Evolutionary conservation across 2,329 filamentous ascomycete species (phyloP).

Genomic region (Cladosporium phlei): DNA sequence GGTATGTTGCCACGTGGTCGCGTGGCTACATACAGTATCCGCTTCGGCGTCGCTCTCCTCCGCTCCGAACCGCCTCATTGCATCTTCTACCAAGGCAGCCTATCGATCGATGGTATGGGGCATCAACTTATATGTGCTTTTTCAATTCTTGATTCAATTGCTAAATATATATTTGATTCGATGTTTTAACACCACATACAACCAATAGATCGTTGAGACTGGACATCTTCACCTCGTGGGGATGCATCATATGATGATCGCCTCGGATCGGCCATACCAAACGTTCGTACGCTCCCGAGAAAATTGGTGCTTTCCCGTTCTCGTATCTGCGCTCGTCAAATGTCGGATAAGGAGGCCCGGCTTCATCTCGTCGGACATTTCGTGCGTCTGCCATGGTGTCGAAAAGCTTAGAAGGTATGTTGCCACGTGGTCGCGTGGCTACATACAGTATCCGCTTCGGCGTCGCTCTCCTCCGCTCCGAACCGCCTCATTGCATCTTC

Average conservation of each 20-base stretch:
- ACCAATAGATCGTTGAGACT: too few relatives aligned
- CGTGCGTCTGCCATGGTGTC: conserved; percentile 10
- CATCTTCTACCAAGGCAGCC: too few relatives aligned
- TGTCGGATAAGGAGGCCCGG: conserved; percentile 11
- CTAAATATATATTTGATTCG: too few relatives aligned
- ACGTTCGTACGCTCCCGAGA: conserved; percentile 10
- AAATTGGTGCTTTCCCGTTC: not conserved
- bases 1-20: not conserved
- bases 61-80: not conserved
- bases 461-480: not conserved
- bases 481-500: too few relatives aligned
- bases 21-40: not conserved
- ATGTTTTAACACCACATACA: too few relatives aligned
- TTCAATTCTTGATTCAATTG: too few relatives aligned
- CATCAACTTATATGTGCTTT: too few relatives aligned
- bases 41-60: not conserved
- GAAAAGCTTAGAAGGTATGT: not conserved
- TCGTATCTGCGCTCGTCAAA: conserved; percentile 3
- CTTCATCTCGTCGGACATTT: conserved; percentile 5
- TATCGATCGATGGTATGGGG: too few relatives aligned
- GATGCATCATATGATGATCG: not conserved
- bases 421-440: not conserved
- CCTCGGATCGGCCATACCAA: too few relatives aligned
- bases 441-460: not conserved
- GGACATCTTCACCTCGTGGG: not conserved